Base-by-base conservation (phyloP, 768 basidiomycete genomes). In the Gyrodon lividus region DNA sequence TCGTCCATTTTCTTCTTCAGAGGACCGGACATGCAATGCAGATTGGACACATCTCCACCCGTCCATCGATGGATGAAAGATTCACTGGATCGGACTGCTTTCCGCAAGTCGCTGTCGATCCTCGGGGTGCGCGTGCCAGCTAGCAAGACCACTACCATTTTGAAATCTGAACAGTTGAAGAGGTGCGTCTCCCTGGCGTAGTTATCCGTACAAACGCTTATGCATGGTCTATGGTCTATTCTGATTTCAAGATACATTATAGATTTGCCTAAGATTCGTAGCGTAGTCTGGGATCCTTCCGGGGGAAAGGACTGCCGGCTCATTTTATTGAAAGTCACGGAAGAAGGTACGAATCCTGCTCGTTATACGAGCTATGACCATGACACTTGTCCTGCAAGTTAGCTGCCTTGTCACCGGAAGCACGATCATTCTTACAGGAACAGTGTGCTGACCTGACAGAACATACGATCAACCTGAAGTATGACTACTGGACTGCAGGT, bases 401-500 rank as follows among this genome's bases (percentile, higher is more conserved):
- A 92, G 92, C 79, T 68, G 80, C 87, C 48, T 75, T 95, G 63
- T 71, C 84, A 22, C 64, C 69, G 8, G 79, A 83, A 28, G 76
- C 82, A 37, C 69, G 70, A 43, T 70, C 77, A 5, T 82, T 84
- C 57, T 66, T 97, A 50, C 67, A 76, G 23, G 67, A 70, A n/a
- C 78, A 86, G 57, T 68, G 77, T 4, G 76, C 74, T 33, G 81
- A 79, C 6, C 63, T 92, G n/a, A 73, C 80, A 7, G 69, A 72
- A 14, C 80, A 91, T 61, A 71, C 70, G 0, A 55, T 98, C 37
- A 70, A 84, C 20, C 71, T 98, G 38, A 78, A 81, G 50, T 98
- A 98, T 65, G 78, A 88, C 62, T 87, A 92, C 68, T 98, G 96
- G 96, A 85, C 81, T 2, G 81, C 91, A 42, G 87, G 94, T 92